Evolutionary conservation across 805 yeast species (phyloP).

Genomic region (Cyberlindnera misumaiensis): DNA sequence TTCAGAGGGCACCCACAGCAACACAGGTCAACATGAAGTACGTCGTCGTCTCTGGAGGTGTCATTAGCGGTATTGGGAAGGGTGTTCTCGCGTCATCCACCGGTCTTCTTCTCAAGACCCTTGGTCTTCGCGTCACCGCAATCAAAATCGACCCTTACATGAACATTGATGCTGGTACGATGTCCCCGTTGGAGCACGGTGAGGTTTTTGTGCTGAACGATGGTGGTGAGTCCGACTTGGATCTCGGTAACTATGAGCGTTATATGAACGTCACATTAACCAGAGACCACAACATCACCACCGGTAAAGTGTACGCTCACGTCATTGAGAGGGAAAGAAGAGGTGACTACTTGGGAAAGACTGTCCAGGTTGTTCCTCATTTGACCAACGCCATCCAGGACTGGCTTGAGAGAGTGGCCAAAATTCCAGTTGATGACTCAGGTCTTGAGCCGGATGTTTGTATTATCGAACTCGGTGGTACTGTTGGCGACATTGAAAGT

Average conservation of each 20-base stretch:
- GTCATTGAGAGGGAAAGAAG: slow-evolving; percentile 93
- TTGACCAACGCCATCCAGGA: slow-evolving; percentile 96
- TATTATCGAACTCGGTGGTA: slow-evolving; percentile 96
- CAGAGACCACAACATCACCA: slow-evolving; percentile 92
- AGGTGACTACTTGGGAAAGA: slow-evolving; percentile 96
- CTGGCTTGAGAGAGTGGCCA: slow-evolving; percentile 93
- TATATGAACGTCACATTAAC: slow-evolving; percentile 91
- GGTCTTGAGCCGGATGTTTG: slow-evolving; percentile 93
- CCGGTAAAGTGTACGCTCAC: slow-evolving; percentile 93
- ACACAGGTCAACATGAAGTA: slow-evolving; percentile 60
- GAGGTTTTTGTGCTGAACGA: slow-evolving; percentile 97
- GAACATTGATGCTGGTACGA: slow-evolving; percentile 99
- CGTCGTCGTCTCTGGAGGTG: slow-evolving; percentile 99
- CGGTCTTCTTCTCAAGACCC: slow-evolving; percentile 87
- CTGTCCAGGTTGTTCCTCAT: slow-evolving; percentile 99
- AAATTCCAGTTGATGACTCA: slow-evolving; percentile 83
- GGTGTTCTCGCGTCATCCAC: slow-evolving; percentile 98
- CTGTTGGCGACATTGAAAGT: slow-evolving; percentile 98
- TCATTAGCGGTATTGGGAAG: slow-evolving; percentile 97
- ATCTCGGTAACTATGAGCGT: slow-evolving; percentile 96
- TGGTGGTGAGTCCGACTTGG: slow-evolving; percentile 98
- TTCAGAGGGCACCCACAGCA: slow-evolving; percentile 1
- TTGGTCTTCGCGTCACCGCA: slow-evolving; percentile 92
- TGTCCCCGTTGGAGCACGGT: slow-evolving; percentile 99
- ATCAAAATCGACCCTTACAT: slow-evolving; percentile 98